These are phyloP conservation scores for Parachaetomium inaequale DNA, from an alignment of 495 filamentous ascomycete species.

Conservation along the genomic window DNA sequence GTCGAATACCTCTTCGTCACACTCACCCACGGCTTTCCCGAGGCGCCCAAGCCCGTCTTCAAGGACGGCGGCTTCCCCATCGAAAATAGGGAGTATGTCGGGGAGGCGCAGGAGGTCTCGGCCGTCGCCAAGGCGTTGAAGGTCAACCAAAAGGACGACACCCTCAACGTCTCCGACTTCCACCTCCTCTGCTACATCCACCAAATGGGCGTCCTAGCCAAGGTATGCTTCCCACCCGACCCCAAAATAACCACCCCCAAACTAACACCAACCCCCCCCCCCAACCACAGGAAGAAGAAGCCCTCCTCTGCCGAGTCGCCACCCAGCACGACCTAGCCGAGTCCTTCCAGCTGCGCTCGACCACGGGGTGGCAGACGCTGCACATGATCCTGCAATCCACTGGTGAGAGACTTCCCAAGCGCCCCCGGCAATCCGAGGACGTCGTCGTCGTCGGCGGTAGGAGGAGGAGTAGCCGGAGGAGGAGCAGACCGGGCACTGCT, in stretches of 20 bases:
- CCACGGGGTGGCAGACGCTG: constrained; percentile 87
- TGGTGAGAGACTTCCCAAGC: constrained; percentile 92
- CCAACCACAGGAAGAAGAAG: constrained; percentile 75
- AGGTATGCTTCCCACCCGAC: constrained; percentile 47
- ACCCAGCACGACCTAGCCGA: constrained; percentile 71
- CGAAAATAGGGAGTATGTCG: constrained; percentile 82
- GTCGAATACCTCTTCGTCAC: constrained; percentile 96
- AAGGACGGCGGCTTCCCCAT: constrained; percentile 69
- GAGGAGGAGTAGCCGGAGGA: background rate
- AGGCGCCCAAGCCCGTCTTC: constrained; percentile 69
- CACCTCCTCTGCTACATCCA: constrained; percentile 88
- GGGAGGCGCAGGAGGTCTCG: constrained; percentile 67
- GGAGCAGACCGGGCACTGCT: background rate
- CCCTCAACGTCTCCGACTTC: constrained; percentile 79
- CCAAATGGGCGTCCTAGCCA: constrained; percentile 71
- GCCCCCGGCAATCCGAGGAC: constrained; percentile 53
- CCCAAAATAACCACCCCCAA: background rate
- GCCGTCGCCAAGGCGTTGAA: constrained; percentile 41
- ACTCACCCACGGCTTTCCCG: constrained; percentile 94
- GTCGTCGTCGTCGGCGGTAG: constrained; percentile 15
- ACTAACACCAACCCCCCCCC: constrained; percentile 16
- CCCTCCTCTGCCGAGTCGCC: constrained; percentile 79
- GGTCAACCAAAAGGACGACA: constrained; percentile 52
- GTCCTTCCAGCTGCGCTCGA: constrained; percentile 74
- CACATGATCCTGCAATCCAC: constrained; percentile 88